A percentile compares a stretch with the other conserved stretches of the same genome.
These are phyloP conservation scores for Citropsis articulata DNA, from an alignment of 345 rosid species.

Conservation along the genomic window DNA sequence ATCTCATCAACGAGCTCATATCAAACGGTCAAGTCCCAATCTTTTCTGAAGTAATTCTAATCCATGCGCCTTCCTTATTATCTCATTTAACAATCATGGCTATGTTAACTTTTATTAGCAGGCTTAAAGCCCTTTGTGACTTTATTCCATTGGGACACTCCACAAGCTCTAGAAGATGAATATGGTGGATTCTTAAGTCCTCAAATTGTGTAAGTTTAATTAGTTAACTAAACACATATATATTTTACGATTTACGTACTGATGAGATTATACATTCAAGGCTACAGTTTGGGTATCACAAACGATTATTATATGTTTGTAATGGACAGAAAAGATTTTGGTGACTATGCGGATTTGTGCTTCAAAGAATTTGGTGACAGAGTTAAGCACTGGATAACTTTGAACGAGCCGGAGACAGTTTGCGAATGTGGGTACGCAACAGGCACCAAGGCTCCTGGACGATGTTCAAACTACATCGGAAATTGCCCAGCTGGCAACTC, in stretches of 20 bases:
- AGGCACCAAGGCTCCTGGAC: conserved; percentile 42
- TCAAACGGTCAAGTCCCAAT: conserved; percentile 17
- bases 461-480: conserved; percentile 39
- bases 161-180: conserved; percentile 61
- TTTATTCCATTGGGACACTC: conserved; percentile 57
- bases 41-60: background rate
- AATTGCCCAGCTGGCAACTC: conserved; percentile 41
- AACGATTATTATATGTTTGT: too few species aligned
- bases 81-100: background rate
- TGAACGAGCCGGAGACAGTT: conserved; percentile 25
- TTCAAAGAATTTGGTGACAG: conserved; percentile 36
- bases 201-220: conserved; percentile 35
- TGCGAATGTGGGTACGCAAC: conserved; percentile 19
- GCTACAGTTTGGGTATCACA: too few species aligned
- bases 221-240: too few species aligned
- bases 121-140: conserved; percentile 57
- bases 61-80: background rate
- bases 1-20: conserved; percentile 22
- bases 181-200: conserved; percentile 54
- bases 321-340: conserved; percentile 21
- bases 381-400: conserved; percentile 35
- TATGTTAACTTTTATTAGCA: background rate
- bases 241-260: too few species aligned
- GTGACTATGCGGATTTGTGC: conserved; percentile 27
- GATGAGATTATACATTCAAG: too few species aligned